Conservation (phyloP, 768 basidiomycete species). For the Rhizopogon salebrosus region DNA sequence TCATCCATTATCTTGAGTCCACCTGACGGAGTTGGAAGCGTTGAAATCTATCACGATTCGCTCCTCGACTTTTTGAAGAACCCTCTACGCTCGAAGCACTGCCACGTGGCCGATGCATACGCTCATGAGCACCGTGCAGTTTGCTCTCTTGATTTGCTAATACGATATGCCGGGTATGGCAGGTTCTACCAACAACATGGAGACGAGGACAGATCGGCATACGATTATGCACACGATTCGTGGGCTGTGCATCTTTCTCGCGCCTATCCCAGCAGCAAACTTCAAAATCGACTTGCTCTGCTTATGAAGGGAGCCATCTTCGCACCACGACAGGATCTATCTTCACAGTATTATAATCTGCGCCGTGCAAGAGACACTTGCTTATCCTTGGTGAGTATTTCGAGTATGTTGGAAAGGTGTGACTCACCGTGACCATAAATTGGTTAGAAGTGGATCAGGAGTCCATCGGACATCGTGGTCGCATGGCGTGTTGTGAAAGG, state of each 20-base stretch:
- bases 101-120: background rate
- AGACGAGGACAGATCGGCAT: too few relatives aligned
- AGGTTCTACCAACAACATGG: too few relatives aligned
- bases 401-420: too few relatives aligned
- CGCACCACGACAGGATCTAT: too few relatives aligned
- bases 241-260: background rate
- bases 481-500: background rate
- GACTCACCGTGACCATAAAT: background rate
- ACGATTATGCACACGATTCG: background rate
- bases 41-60: constrained; percentile 1
- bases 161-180: too few relatives aligned
- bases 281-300: background rate
- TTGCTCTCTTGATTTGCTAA: background rate
- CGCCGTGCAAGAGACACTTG: background rate
- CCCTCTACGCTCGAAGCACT: background rate
- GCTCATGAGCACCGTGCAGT: background rate
- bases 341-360: background rate
- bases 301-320: background rate
- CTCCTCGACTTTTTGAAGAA: background rate
- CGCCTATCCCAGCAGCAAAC: background rate
- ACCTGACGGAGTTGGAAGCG: background rate
- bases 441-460: background rate
- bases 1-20: background rate
- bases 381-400: background rate
- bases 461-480: background rate